Evolutionary conservation across 108 stramenopile species (phyloP), one percentile per base, ranked within the genome.

Genomic region (Bacterosira constricta): DNA sequence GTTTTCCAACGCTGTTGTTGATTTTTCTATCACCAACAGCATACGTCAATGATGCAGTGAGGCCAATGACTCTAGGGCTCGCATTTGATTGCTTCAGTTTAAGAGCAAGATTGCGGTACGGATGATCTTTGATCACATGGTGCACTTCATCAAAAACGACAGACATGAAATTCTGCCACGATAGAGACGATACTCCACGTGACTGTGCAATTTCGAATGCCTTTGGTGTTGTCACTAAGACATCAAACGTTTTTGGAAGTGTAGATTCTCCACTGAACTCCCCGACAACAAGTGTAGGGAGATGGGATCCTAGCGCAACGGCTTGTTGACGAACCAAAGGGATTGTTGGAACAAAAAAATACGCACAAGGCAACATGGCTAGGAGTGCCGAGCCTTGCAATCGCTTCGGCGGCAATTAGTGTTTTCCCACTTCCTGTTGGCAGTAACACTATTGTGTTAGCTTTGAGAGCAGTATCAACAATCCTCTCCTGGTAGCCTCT

Each of bases 31-130:
- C 63, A 8, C 63, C 79, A 21, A 83, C 79, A 7, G 57, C 75
- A 45, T 80, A 80, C 29, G 75, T 64, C 65, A 80, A 71, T 27
- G 79, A 80, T 12, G 81, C 81, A 23, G 81, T 71, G 23, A 78
- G 66, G 21, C 80, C 77, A 49, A 81, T 23, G 21, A 81, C 49
- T n/a, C 47, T 8, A 5, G 47, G 47, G 5, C 13, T 49, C n/a
- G 47, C 47, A 49, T 6, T 6, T 36, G 11, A 73, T 54, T 67
- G 66, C 50, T 42, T 59, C 29, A 51, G 64, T 15, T 53, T 60
- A 32, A 77, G 77, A n/a, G 80, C 70, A 13, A 81, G 62, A 57
- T 55, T 73, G 64, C 77, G 77, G 66, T 81, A 81, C 6, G 80
- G 80, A 38, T 81, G 80, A 7, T 79, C 72, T 31, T 81, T 81